These are phyloP conservation scores for Cutaneotrichosporon daszewskae DNA, from an alignment of 1,284 basidiomycete genomes.

Conservation along the genomic window DNA sequence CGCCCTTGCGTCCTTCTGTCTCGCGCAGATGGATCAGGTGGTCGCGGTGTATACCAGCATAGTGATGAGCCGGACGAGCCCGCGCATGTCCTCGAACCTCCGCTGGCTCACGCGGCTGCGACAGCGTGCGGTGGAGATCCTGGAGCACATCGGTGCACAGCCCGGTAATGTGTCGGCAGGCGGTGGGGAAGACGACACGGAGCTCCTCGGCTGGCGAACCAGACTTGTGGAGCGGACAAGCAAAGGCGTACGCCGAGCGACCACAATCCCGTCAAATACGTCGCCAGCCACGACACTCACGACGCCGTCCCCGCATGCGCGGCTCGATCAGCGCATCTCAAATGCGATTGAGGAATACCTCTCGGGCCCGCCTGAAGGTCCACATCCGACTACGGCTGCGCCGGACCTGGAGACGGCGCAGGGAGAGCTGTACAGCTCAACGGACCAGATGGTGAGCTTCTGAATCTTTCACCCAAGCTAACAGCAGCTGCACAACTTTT, in stretches of 20 bases:
- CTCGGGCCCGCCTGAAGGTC: not conserved
- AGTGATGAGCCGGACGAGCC: constrained; percentile 14
- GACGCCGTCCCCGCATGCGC: constrained; percentile 4
- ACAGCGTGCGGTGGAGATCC: constrained; percentile 12
- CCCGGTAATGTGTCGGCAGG: no score
- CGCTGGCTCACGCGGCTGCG: constrained; percentile 26
- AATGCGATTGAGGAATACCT: constrained; percentile 1
- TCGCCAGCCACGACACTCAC: not conserved
- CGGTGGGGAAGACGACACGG: no score
- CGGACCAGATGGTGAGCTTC: constrained; percentile 5
- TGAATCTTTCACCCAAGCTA: not conserved
- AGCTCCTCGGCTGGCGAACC: constrained; percentile 29
- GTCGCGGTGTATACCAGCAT: constrained; percentile 23
- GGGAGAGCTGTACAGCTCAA: constrained; percentile 1
- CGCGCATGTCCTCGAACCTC: constrained; percentile 22
- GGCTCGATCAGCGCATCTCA: constrained; percentile 4
- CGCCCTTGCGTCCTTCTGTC: constrained; percentile 21
- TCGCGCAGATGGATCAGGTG: constrained; percentile 24
- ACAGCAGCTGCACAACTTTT: constrained; percentile 9
- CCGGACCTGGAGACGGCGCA: not conserved
- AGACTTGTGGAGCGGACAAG: constrained; percentile 24
- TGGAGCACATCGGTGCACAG: no score
- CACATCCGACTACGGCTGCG: not conserved
- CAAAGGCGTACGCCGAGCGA: constrained; percentile 2
- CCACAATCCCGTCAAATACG: no score